Evolutionary conservation across 2,329 filamentous ascomycete genomes (phyloP), one percentile per base, ranked within the genome.

Genomic region (Aspergillus uvarum): DNA sequence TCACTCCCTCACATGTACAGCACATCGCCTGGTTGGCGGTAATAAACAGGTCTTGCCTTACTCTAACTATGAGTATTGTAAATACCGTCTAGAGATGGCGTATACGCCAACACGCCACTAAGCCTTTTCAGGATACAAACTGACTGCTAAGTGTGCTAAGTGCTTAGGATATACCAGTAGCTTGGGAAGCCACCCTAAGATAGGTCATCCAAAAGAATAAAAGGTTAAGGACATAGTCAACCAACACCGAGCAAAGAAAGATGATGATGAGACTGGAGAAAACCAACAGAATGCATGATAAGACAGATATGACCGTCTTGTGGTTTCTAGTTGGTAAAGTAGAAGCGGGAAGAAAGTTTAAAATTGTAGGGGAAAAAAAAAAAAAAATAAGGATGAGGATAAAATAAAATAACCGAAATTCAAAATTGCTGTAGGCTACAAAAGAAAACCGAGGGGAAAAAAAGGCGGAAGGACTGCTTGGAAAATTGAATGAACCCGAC

Each of bases 401-500:
- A 47, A 57, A 51, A 21, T 12, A 22, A 35, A 47, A 47, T 52
- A 52, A 35, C 32, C 35, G 31, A 38, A 53, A n/a, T 14, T 16
- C 11, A 24, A 38, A 35, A 32, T 32, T 14, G 29, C 32, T 16
- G 8, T n/a, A 22, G 51, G 35, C 21, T 53, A 44, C 19, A 35
- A 31, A 44, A 42, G 26, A 60, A 38, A 21, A 50, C 21, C 35
- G 4, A n/a, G 31, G 29, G 31, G 29, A 26, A 31, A 31, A 51
- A 51, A 24, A 19, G 11, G 16, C 38, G 38, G 19, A 21, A 16
- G 44, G 54, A 55, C 53, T 24, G 53, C 53, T 47, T 44, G 52
- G 52, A 21, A 24, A n/a, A 55, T 55, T 55, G 53, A 55, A 55
- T 21, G 53, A 55, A 47, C 32, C 53, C 53, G 53, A 55, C 53